Evolutionary conservation across 805 yeast species (phyloP).

Genomic region (Lipomyces chichibuensis): DNA sequence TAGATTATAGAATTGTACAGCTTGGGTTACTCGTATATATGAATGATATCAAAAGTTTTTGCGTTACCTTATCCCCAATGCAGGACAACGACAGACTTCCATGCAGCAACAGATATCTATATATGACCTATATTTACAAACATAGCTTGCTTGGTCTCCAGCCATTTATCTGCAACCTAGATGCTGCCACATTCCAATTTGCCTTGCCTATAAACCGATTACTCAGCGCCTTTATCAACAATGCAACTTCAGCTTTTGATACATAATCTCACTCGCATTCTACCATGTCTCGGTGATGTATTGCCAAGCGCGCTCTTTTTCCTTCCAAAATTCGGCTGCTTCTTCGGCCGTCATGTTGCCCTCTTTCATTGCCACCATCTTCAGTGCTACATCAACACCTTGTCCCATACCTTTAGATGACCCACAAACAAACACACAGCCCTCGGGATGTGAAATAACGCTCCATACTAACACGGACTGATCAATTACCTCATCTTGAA

Average conservation of each 20-base stretch:
- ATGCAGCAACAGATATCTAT: not conserved
- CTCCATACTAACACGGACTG: conserved; percentile 39
- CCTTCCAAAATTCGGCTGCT: conserved; percentile 37
- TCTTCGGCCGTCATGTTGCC: conserved; percentile 29
- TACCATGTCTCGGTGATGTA: conserved; percentile 35
- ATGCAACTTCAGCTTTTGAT: not conserved
- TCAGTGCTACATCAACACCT: conserved; percentile 38
- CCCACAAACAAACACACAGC: conserved; percentile 40
- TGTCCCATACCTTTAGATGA: conserved; percentile 39
- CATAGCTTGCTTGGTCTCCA: not conserved
- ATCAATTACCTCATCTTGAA: conserved; percentile 38
- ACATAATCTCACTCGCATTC: not conserved
- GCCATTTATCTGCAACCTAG: not conserved
- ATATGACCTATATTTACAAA: not conserved
- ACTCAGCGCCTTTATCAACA: not conserved
- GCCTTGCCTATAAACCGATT: too few relatives aligned
- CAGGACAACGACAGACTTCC: not conserved
- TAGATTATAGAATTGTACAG: not conserved
- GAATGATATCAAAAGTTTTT: not conserved
- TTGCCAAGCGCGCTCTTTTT: conserved; percentile 32
- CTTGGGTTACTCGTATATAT: not conserved
- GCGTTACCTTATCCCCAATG: not conserved
- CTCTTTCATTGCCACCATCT: conserved; percentile 35
- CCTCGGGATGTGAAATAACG: conserved; percentile 38
- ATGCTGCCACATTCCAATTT: too few relatives aligned